Conservation (phyloP, 805 yeast genomes). For the Sugiyamaella floridensis region DNA sequence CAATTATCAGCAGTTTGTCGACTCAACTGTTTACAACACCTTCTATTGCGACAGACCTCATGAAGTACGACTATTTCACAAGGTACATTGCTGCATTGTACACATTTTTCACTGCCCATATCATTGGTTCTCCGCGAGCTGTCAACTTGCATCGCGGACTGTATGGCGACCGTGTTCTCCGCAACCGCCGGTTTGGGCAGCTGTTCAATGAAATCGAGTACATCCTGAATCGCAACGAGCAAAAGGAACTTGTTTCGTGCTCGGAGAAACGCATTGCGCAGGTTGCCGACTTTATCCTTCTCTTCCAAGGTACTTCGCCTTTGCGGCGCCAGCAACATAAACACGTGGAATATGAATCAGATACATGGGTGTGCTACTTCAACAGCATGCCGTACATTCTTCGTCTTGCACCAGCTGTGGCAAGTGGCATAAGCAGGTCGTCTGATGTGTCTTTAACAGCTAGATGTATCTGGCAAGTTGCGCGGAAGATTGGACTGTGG, state of each 20-base stretch:
- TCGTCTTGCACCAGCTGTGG: constrained; percentile 37
- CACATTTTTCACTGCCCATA: constrained; percentile 52
- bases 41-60: constrained; percentile 57
- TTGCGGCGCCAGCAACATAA: constrained; percentile 64
- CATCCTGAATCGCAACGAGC: constrained; percentile 61
- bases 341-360: constrained; percentile 88
- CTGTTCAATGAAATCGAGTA: constrained; percentile 74
- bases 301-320: constrained; percentile 75
- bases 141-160: constrained; percentile 30
- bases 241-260: constrained; percentile 41
- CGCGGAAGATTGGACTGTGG: constrained; percentile 25
- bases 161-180: constrained; percentile 38
- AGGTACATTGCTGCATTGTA: constrained; percentile 56
- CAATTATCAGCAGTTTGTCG: constrained; percentile 64
- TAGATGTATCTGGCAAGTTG: constrained; percentile 21
- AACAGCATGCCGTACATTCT: constrained; percentile 62
- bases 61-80: constrained; percentile 57
- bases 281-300: constrained; percentile 54
- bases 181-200: constrained; percentile 71
- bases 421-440: constrained; percentile 27
- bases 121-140: constrained; percentile 39
- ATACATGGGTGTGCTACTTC: constrained; percentile 69
- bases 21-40: constrained; percentile 91
- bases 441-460: constrained; percentile 7
- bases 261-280: constrained; percentile 45